Evolutionary conservation across 2,329 filamentous ascomycete species (phyloP).

Genomic region (Arthroderma sp.): DNA sequence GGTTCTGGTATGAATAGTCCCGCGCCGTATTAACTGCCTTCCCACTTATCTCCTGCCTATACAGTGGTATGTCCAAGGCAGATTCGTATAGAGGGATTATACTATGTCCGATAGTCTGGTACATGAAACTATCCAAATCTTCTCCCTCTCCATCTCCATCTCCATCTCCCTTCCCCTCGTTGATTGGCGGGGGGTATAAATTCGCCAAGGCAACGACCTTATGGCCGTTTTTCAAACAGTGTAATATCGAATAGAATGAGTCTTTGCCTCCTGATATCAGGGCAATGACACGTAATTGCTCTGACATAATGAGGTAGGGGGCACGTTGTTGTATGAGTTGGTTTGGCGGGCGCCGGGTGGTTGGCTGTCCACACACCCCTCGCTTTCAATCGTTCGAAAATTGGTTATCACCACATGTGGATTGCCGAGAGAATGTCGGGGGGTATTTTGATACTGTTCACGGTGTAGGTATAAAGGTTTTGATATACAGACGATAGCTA

Average conservation of each 20-base stretch:
- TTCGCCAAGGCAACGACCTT: conserved; percentile 79
- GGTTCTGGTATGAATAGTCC: conserved; percentile 46
- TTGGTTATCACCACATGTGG: not conserved
- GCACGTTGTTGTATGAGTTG: not conserved
- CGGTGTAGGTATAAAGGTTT: not conserved
- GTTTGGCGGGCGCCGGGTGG: no score
- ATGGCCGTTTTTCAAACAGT: conserved; percentile 79
- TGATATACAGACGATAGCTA: no score
- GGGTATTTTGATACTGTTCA: no score
- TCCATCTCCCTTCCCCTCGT: conserved; percentile 21
- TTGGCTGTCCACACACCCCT: no score
- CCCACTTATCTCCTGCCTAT: conserved; percentile 64
- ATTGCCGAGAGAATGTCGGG: not conserved
- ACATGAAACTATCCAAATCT: conserved; percentile 97
- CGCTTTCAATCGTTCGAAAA: no score
- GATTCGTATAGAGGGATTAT: conserved; percentile 72
- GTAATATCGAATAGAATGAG: conserved; percentile 83
- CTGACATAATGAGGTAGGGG: conserved; percentile 4
- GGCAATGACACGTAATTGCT: conserved; percentile 60
- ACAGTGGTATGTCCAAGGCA: conserved; percentile 70
- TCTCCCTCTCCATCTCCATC: conserved; percentile 34
- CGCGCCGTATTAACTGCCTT: conserved; percentile 55
- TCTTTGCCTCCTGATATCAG: conserved; percentile 95
- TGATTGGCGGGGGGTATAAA: conserved; percentile 48
- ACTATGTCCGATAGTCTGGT: conserved; percentile 88